Evolutionary conservation across 2,329 filamentous ascomycete genomes (phyloP), one percentile per base, ranked within the genome.

Genomic region (Pseudopyricularia javanii): DNA sequence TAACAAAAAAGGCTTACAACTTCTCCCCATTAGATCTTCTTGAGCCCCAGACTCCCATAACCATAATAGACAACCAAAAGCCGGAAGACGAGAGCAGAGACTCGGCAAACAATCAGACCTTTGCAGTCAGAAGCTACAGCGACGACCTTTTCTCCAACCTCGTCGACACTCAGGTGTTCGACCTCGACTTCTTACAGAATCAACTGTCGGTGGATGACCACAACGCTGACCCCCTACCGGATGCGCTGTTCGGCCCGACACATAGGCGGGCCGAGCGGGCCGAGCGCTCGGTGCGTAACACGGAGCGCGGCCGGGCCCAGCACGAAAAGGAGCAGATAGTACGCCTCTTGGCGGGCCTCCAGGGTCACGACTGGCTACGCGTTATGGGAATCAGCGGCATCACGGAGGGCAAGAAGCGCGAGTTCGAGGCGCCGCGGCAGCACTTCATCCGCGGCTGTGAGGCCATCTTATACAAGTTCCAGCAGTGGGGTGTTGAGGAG

Each of bases 281-380:
- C 49, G 81, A 85, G 62, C 76, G 76, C 53, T 79, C 78, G 1
- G 81, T 83, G 49, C 73, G 81, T 32, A 85, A 85, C 57, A 73
- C 78, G 0, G 81, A 85, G 61, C 82, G 78, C 61, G 79, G 79
- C 12, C 75, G 80, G 9, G 81, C 81, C 15, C 80, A 84, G 59
- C 81, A 85, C 70, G 81, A 85, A 59, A 80, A 76, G 58, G 80
- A 83, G 55, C 80, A 83, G 59, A 78, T 85, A 40, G 75, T 80
- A 52, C 74, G 80, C 33, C 67, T 85, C 15, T 75, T 96, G 7
- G 89, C 93, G 52, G 89, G 89, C 17, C 76, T 98, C 1, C 86
- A 89, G 64, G 88, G 91, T 2, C 88, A 87, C 54, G 93, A 97
- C 67, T 98, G 93, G 93, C 74, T 96, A 54, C 84, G 87, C 56